Conservation (phyloP, 1,284 basidiomycete species). For the Apiotrichum akiyoshidainum region DNA sequence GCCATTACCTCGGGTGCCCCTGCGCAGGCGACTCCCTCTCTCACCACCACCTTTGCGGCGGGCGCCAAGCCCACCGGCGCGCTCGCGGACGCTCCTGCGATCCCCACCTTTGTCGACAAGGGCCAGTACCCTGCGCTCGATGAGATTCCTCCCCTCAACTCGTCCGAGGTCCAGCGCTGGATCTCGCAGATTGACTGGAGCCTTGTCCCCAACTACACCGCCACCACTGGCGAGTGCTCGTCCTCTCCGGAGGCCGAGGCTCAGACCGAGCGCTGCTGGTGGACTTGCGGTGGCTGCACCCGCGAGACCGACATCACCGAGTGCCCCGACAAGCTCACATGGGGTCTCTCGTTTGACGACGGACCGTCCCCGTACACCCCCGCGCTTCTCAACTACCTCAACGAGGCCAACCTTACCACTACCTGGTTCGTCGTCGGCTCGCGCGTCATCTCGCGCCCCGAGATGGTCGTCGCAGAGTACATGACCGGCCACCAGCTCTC, state of each 20-base stretch:
- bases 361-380: conserved; percentile 55
- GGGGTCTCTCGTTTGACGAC: conserved; percentile 53
- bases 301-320: conserved; percentile 66
- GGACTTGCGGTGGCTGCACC: conserved; percentile 79
- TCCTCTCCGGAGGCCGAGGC: conserved; percentile 61
- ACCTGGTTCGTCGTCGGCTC: conserved; percentile 54
- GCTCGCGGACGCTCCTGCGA: conserved; percentile 44
- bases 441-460: conserved; percentile 23
- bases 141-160: conserved; percentile 63
- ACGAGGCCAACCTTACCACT: conserved; percentile 52
- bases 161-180: conserved; percentile 69
- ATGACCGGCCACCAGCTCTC: conserved; percentile 42
- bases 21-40: conserved; percentile 57
- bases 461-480: conserved; percentile 32
- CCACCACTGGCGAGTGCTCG: conserved; percentile 54
- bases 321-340: conserved; percentile 67
- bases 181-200: conserved; percentile 55
- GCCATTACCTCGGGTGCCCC: conserved; percentile 67
- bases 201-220: conserved; percentile 38
- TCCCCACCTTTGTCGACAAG: conserved; percentile 37
- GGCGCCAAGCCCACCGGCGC: conserved; percentile 44
- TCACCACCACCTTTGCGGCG: conserved; percentile 42
- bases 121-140: conserved; percentile 67
- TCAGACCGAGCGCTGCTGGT: conserved; percentile 69
- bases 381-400: conserved; percentile 55